These are phyloP conservation scores for Irpex lacteus DNA, from an alignment of 1,284 basidiomycete genomes.

Conservation along the genomic window DNA sequence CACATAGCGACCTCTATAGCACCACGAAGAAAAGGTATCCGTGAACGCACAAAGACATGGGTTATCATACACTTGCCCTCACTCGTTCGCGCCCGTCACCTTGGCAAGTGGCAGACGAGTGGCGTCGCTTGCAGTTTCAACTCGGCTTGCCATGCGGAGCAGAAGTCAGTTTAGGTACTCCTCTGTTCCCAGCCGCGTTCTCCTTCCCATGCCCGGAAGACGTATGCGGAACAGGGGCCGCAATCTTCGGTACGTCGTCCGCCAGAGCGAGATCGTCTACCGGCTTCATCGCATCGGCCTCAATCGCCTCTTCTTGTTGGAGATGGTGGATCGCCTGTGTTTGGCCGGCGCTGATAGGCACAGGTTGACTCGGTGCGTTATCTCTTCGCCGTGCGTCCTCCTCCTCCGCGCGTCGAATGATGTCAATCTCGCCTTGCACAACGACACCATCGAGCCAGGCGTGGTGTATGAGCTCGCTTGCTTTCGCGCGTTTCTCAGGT, in stretches of 20 bases:
- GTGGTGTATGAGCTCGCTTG: conserved; percentile 80
- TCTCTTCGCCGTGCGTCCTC: conserved; percentile 53
- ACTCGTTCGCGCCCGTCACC: neutral
- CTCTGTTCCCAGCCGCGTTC: conserved; percentile 17
- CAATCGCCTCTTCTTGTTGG: neutral
- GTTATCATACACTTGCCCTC: too few relatives aligned
- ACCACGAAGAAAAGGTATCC: neutral
- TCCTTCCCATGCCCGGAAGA: conserved; percentile 25
- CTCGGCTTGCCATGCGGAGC: conserved; percentile 11
- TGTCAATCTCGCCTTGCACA: conserved; percentile 87
- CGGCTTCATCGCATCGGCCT: conserved; percentile 74
- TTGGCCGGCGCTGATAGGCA: conserved; percentile 30
- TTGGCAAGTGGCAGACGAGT: neutral
- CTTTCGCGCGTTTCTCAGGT: conserved; percentile 82
- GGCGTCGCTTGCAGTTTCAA: neutral
- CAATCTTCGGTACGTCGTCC: conserved; percentile 28
- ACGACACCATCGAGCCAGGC: conserved; percentile 83
- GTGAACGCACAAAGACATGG: neutral
- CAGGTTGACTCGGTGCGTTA: conserved; percentile 27
- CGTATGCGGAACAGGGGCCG: conserved; percentile 28
- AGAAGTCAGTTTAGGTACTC: conserved; percentile 23
- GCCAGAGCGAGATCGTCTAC: conserved; percentile 44
- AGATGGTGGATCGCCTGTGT: neutral
- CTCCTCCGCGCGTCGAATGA: conserved; percentile 60
- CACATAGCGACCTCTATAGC: neutral